phyloP scores from a whole-genome alignment of 2,329 filamentous ascomycete genomes.

The Aureobasidium sp. region DNA sequence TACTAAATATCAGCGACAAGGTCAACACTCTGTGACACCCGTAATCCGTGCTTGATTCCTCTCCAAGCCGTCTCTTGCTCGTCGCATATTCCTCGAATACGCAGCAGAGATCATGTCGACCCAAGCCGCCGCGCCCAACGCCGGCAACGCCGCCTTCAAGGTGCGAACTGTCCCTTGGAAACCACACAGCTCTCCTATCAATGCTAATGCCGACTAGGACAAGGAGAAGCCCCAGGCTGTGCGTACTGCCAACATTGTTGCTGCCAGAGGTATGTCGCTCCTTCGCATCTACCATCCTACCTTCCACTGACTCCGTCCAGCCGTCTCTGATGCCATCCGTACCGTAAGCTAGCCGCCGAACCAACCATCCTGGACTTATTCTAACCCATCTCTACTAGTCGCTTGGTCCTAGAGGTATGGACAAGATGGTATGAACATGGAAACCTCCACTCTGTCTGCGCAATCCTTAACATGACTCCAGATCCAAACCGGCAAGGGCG shows the following conservation, averaged over 20 bases:
- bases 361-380: neutral
- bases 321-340: conserved; percentile 94
- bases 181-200: neutral
- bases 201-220: conserved; percentile 41
- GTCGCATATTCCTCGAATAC: neutral
- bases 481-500: conserved; percentile 92
- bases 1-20: neutral
- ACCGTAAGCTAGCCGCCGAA: conserved; percentile 49
- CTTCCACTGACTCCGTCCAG: conserved; percentile 39
- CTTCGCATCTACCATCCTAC: neutral
- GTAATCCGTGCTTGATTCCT: neutral
- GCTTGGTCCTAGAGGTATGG: conserved; percentile 92
- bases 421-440: conserved; percentile 69
- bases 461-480: conserved; percentile 23
- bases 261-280: conserved; percentile 68
- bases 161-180: conserved; percentile 31
- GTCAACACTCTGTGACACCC: neutral
- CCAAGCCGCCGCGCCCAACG: conserved; percentile 40
- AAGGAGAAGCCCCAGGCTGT: conserved; percentile 99
- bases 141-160: conserved; percentile 61
- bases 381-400: conserved; percentile 44
- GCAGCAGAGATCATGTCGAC: conserved; percentile 29
- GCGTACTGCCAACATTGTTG: conserved; percentile 91
- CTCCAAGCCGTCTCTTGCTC: neutral
- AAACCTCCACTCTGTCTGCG: conserved; percentile 21